Base-by-base conservation (phyloP, 441 rosid species). In the Geranium incanum region DNA sequence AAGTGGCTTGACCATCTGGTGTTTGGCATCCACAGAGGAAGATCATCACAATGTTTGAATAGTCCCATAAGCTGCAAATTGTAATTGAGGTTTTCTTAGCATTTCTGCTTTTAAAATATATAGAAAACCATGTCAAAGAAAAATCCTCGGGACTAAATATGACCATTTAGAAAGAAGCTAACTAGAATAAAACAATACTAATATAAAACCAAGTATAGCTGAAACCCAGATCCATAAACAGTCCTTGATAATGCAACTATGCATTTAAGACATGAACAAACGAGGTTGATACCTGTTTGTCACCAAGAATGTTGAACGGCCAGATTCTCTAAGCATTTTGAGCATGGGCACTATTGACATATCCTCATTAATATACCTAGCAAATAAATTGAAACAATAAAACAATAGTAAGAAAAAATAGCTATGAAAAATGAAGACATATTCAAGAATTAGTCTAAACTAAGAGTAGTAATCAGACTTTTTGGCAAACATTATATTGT, bases 21-120 rank as follows among this genome's bases (percentile, higher is more conserved):
- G 85, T 77, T 52, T 75, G 82, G 0, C 85, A 77, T 72, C 86
- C 87, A 77, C 98, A 92, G 68, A 95, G 97, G 76, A 92, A 95
- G 77, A 86, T 95, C 99, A 95, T 95, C 85, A 95, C 97, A 74
- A 95, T 81, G 77, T 89, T 90, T 62, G 99, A 90, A 72, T 95
- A 95, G 84, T 95, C 99, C 99, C 99, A 95, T 77, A 95, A 86
- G 80, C 99, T 95, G 93, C 88, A 84, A 82, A 57, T 76, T 69
- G 28, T 43, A 75, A 57, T 18, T 1, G 6, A 5, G 6, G 6
- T 57, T 36, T n/a, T 43, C 55, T 68, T 1, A 63, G 5, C 7
- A 6, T 23, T 36, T 28, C 33, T 28, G 36, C 36, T 64, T 33
- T 23, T 23, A 12, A 1, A 64, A 28, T 64, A 8, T 11, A 19